Evolutionary conservation across 1,284 basidiomycete species (phyloP).

Genomic region (Ganoderma multipileum): DNA sequence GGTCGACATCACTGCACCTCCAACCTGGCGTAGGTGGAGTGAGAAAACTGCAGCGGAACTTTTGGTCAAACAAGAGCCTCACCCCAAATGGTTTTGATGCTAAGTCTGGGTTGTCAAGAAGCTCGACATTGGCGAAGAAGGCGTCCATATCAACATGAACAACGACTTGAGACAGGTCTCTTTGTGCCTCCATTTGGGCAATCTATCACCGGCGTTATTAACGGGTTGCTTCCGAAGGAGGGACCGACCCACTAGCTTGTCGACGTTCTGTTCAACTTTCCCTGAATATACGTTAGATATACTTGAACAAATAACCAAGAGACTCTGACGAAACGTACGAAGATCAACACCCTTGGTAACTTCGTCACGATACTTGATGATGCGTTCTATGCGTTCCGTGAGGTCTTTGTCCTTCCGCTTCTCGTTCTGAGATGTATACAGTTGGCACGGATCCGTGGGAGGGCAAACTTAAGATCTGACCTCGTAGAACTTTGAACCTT

Average conservation of each 20-base stretch:
- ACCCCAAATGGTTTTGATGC: conserved; percentile 90
- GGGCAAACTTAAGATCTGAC: conserved; percentile 45
- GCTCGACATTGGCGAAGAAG: conserved; percentile 77
- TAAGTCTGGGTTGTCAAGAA: conserved; percentile 81
- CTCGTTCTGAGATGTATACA: conserved; percentile 66
- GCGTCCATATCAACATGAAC: conserved; percentile 92
- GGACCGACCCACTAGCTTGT: conserved; percentile 51
- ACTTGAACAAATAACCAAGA: not conserved
- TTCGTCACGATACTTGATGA: conserved; percentile 73
- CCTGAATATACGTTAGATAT: conserved; percentile 40
- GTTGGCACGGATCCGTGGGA: not conserved
- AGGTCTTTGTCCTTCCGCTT: conserved; percentile 84
- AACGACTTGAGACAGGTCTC: conserved; percentile 85
- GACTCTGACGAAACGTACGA: conserved; percentile 48
- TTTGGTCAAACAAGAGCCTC: conserved; percentile 35
- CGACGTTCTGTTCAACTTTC: conserved; percentile 59
- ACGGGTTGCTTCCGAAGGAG: not conserved
- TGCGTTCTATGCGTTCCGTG: conserved; percentile 71
- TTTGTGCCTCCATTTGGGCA: conserved; percentile 73
- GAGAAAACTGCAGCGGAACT: not conserved
- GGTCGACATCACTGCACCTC: conserved; percentile 81
- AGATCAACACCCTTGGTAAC: conserved; percentile 62
- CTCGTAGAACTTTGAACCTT: conserved; percentile 87
- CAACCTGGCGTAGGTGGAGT: conserved; percentile 56
- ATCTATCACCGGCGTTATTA: conserved; percentile 48